Conservation (phyloP, 2,329 filamentous ascomycete species). For the Penicillium capsulatum region DNA sequence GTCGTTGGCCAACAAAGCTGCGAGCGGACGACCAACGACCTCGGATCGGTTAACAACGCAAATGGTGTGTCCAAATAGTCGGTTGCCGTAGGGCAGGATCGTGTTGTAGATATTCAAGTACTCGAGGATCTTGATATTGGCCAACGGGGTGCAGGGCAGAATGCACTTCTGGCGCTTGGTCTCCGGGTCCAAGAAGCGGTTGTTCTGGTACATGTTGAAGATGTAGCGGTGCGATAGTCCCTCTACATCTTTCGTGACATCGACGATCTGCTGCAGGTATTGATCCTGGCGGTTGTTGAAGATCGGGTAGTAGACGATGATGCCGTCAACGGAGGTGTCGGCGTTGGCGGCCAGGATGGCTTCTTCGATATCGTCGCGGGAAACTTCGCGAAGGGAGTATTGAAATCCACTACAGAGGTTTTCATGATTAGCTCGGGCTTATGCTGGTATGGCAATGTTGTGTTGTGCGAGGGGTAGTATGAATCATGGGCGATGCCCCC, state of each 20-base stretch:
- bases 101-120: constrained; percentile 95
- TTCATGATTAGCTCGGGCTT: no score
- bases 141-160: constrained; percentile 90
- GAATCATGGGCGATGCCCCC: constrained; percentile 19
- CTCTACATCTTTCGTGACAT: constrained; percentile 89
- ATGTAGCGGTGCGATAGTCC: constrained; percentile 90
- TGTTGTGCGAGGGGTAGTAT: constrained; percentile 21
- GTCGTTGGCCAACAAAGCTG: constrained; percentile 90
- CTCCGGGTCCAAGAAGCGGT: constrained; percentile 77
- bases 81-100: constrained; percentile 86
- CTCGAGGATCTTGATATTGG: constrained; percentile 95
- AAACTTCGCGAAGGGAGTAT: constrained; percentile 78
- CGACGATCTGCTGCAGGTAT: constrained; percentile 92
- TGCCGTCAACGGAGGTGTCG: constrained; percentile 72
- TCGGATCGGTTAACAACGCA: constrained; percentile 96
- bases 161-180: constrained; percentile 75
- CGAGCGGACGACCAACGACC: constrained; percentile 88
- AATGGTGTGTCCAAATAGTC: constrained; percentile 87
- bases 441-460: background rate
- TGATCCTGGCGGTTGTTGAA: constrained; percentile 87
- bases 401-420: constrained; percentile 69
- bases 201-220: constrained; percentile 99
- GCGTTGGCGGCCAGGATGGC: constrained; percentile 79
- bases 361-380: constrained; percentile 86
- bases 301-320: constrained; percentile 98